A percentile compares a stretch with the other conserved stretches of the same genome.
phyloP scores from a whole-genome alignment of 1,284 basidiomycete genomes.

The Pisolithus thermaeus region DNA sequence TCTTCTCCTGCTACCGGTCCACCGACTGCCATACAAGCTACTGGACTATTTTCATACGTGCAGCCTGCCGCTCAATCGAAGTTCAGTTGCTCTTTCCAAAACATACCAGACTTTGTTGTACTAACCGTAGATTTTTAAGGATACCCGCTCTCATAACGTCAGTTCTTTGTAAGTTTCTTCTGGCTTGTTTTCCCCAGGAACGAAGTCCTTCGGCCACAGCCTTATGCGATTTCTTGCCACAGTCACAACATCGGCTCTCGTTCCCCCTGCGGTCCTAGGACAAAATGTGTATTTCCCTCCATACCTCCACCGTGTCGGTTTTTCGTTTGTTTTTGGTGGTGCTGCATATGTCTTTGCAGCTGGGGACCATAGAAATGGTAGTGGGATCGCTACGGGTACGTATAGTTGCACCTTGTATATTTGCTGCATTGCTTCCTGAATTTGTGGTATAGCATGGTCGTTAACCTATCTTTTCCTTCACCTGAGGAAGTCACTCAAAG shows the following conservation, averaged over 20 bases:
- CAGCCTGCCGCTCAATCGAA: constrained; percentile 28
- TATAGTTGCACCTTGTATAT: background rate
- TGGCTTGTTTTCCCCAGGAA: background rate
- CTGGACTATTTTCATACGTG: constrained; percentile 18
- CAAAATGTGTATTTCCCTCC: constrained; percentile 31
- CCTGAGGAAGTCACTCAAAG: constrained; percentile 27
- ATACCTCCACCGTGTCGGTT: constrained; percentile 37
- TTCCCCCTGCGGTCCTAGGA: constrained; percentile 28
- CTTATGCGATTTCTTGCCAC: background rate
- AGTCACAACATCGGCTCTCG: constrained; percentile 35
- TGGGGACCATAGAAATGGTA: constrained; percentile 40
- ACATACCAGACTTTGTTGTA: background rate
- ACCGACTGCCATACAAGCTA: constrained; percentile 9
- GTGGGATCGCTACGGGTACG: constrained; percentile 40
- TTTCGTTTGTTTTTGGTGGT: constrained; percentile 40
- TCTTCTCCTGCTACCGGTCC: no score
- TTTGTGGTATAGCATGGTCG: constrained; percentile 35
- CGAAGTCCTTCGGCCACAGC: background rate
- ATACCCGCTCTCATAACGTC: constrained; percentile 21
- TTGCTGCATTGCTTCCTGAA: background rate
- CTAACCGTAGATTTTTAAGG: constrained; percentile 19
- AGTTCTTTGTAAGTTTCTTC: constrained; percentile 23
- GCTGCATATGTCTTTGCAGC: constrained; percentile 37
- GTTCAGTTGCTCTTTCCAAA: constrained; percentile 17
- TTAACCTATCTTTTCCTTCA: constrained; percentile 42